These are phyloP conservation scores for Russula vinacea DNA, from an alignment of 768 basidiomycete species.

Conservation along the genomic window DNA sequence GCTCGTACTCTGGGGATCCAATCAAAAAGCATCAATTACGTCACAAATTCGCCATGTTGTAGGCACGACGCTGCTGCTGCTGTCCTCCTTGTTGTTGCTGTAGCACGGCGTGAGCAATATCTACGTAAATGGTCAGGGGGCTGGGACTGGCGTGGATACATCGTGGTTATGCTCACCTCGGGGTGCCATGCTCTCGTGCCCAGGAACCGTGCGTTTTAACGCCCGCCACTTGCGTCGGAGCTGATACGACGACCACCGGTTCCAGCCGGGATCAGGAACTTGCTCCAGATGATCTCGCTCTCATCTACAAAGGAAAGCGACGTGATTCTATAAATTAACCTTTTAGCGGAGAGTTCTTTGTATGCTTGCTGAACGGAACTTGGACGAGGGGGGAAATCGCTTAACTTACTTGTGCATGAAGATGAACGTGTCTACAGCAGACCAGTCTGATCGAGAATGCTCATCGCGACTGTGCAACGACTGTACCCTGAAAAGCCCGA, in stretches of 20 bases:
- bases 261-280: conserved; percentile 20
- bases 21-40: not conserved
- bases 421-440: conserved; percentile 4
- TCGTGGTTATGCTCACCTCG: not conserved
- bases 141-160: too few species aligned
- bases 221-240: conserved; percentile 14
- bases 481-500: conserved; percentile 1
- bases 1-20: not conserved
- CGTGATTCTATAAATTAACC: conserved; percentile 3
- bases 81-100: not conserved
- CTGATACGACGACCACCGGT: conserved; percentile 15
- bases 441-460: conserved; percentile 8
- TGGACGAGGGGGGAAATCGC: not conserved
- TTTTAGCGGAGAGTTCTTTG: not conserved
- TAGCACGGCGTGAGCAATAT: conserved; percentile 10
- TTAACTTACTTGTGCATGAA: conserved; percentile 21
- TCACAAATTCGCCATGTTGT: not conserved
- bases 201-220: not conserved
- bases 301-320: conserved; percentile 15
- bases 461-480: conserved; percentile 20
- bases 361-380: not conserved
- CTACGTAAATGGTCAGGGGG: not conserved
- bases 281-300: conserved; percentile 21
- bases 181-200: conserved; percentile 1
- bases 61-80: not conserved